Evolutionary conservation across 805 yeast species (phyloP), one percentile per base, ranked within the genome.

Genomic region (Kluyveromyces lactis): DNA sequence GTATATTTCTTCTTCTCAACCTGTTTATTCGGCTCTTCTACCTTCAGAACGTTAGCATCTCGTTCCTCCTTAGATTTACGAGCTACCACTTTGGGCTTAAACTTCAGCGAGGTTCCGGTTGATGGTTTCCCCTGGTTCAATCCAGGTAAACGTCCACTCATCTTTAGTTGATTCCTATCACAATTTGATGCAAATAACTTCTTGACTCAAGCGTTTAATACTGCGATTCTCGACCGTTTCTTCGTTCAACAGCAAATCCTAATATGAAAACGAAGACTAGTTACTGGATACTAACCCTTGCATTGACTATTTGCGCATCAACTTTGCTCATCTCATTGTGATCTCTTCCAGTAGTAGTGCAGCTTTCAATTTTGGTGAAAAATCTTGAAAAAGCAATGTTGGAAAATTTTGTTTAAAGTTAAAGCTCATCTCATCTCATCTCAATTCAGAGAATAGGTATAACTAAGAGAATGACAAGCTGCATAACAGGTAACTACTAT

Each of bases 51-150:
- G 40, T 75, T 73, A 19, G 83, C 78, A 17, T 78, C 95, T 57
- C 95, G 68, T 50, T 86, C 95, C 49, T 84, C 89, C 49, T 85
- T 81, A 9, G 86, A 66, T 56, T 86, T 77, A 61, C 97, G 69
- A 0, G 87, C 87, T 31, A 89, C 95, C 2, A 71, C 80, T 59
- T 89, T 89, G 2, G 97, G 97, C 59, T 79, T 78, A 63, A 89
- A 89, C 59, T 81, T 81, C 44, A 82, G 63, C 2, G 76, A 68
- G 6, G 37, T 18, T 2, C 37, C 37, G 3, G 30, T 16, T 24
- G 37, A 10, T 6, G 84, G 73, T 50, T 76, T 54, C 26, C 49
- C 47, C 26, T 42, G 46, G 12, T 42, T 55, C 32, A 61, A 43
- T n/a, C 63, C 49, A n/a, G 64, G 63, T 37, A 61, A 47, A 36